Conservation (phyloP, 495 filamentous ascomycete species). For the Hypomontagnella monticulosa region DNA sequence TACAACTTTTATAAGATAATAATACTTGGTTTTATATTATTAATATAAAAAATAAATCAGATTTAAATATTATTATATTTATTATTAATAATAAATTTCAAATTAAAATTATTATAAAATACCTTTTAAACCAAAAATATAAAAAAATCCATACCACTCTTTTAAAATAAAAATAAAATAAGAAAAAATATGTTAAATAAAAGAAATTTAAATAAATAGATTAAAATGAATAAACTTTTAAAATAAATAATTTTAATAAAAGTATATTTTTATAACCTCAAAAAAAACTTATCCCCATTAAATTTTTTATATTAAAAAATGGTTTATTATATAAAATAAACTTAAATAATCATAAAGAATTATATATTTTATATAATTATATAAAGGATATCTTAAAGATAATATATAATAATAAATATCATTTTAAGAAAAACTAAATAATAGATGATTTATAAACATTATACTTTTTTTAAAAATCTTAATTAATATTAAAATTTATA, state of each 20-base stretch:
- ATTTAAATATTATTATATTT: background rate
- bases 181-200: background rate
- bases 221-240: background rate
- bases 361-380: too few relatives aligned
- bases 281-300: too few relatives aligned
- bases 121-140: background rate
- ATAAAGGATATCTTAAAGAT: too few relatives aligned
- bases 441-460: background rate
- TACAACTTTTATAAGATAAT: too few relatives aligned
- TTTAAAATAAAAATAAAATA: background rate
- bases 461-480: background rate
- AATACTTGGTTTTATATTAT: too few relatives aligned
- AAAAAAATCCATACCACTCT: background rate
- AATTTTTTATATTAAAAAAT: too few relatives aligned
- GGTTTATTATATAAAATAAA: too few relatives aligned
- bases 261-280: background rate
- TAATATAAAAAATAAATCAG: background rate
- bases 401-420: background rate
- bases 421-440: background rate
- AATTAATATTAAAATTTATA: background rate
- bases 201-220: background rate
- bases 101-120: background rate
- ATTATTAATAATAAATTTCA: background rate
- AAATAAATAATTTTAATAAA: background rate
- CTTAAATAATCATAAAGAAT: too few relatives aligned